Base-by-base conservation (phyloP, 306 rosid genomes). In the Fragaria vesca region DNA sequence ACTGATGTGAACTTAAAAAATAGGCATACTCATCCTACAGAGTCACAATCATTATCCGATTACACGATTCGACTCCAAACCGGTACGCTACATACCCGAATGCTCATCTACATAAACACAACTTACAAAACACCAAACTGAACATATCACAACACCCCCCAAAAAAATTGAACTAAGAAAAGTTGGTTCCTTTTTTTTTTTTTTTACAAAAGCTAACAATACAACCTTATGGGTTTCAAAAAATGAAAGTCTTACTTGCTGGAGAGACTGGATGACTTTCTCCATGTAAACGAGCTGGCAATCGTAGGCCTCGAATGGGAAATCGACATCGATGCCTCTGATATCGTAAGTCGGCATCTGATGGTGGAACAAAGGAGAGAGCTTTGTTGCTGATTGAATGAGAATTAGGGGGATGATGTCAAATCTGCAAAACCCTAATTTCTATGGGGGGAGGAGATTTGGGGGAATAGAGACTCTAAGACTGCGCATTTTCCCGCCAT, bases 261-360 rank as follows among this genome's bases (percentile, higher is more conserved):
- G 97, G 71, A 94, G 95, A 70, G 98, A 87, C 72, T 91, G 97
- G 12, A 92, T 85, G 83, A 94, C 97, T 83, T 92, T 94, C 30
- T 94, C 98, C 98, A 94, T 94, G 88, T 92, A 92, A 74, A 92
- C 90, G 69, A 94, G 81, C 82, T 94, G 98, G 76, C 95, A 90
- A 78, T 92, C 97, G 87, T 94, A 92, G 36, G 98, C 97, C 81
- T 88, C 93, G 11, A 78, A 94, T 2, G 98, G 98, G 38, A 94
- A 92, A 78, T 92, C 97, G 5, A 94, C 92, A 80, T 88, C 84
- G 82, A 94, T 79, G 79, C 97, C 98, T 79, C 96, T 84, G 40
- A 92, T 82, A 62, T 67, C 85, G 88, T 92, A 92, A 13, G 90
- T 91, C 70, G 97, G 98, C 98, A 94, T 94, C 21, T 67, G 30